These are phyloP conservation scores for Eucalyptus marginata DNA, from an alignment of 345 rosid species.

Conservation along the genomic window DNA sequence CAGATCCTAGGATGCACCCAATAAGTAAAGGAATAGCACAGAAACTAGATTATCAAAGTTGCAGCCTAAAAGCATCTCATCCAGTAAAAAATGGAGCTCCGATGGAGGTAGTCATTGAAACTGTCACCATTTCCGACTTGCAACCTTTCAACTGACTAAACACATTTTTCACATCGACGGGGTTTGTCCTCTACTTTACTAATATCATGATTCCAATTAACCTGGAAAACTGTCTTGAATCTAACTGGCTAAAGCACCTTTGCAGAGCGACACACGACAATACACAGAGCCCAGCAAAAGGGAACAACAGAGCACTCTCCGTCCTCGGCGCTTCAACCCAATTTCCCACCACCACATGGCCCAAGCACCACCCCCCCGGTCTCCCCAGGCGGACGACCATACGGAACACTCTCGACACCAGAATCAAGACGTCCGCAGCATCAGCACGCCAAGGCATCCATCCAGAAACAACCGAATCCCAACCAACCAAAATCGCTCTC, in stretches of 20 bases:
- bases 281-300: not conserved
- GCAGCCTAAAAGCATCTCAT: not conserved
- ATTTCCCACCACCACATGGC: not conserved
- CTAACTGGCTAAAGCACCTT: not conserved
- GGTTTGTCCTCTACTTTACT: not conserved
- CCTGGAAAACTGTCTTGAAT: not conserved
- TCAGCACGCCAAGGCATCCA: not conserved
- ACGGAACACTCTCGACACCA: not conserved
- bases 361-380: no score
- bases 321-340: not conserved
- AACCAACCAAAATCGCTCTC: not conserved
- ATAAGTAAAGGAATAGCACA: not conserved
- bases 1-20: not conserved
- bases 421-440: not conserved
- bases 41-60: not conserved
- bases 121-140: not conserved
- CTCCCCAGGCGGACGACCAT: not conserved
- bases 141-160: not conserved
- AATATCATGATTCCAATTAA: not conserved
- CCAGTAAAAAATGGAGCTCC: not conserved
- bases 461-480: not conserved
- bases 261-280: not conserved
- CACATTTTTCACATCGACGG: not conserved
- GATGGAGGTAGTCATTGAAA: not conserved
- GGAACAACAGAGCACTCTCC: fast-evolving